These are phyloP conservation scores for Leccinum griseonigrum DNA, from an alignment of 1,284 basidiomycete species.

Conservation along the genomic window DNA sequence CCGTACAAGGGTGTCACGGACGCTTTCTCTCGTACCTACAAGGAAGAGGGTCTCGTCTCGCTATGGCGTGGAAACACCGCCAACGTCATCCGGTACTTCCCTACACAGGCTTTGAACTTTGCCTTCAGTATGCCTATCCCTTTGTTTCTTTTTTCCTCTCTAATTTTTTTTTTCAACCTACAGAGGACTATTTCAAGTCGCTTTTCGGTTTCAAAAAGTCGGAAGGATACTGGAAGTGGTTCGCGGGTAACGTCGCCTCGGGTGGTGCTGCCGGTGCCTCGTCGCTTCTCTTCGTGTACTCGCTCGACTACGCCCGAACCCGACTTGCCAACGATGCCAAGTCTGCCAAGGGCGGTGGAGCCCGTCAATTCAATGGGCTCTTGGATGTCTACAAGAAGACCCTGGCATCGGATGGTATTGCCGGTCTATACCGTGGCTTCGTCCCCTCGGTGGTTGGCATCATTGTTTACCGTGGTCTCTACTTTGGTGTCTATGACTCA, in stretches of 20 bases:
- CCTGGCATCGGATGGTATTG: constrained; percentile 84
- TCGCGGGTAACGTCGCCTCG: constrained; percentile 90
- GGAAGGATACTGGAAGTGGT: constrained; percentile 90
- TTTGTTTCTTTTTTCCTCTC: neutral
- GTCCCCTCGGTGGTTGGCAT: constrained; percentile 94
- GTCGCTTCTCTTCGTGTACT: constrained; percentile 96
- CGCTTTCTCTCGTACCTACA: constrained; percentile 86
- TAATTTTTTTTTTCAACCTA: neutral
- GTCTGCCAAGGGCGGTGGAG: constrained; percentile 86
- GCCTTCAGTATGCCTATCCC: constrained; percentile 72
- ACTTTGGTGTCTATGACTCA: constrained; percentile 94
- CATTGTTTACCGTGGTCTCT: constrained; percentile 95
- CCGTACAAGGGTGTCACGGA: constrained; percentile 95
- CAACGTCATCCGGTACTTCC: constrained; percentile 99
- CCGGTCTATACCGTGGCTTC: constrained; percentile 94
- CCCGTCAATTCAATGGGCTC: constrained; percentile 94
- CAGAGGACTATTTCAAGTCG: constrained; percentile 97
- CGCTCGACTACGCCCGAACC: constrained; percentile 95
- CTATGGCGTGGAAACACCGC: constrained; percentile 97
- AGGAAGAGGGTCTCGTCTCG: constrained; percentile 87
- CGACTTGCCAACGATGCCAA: constrained; percentile 97
- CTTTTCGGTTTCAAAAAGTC: constrained; percentile 89
- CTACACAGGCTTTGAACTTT: constrained; percentile 94
- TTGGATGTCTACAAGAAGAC: constrained; percentile 96
- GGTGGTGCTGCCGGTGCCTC: constrained; percentile 98